Base-by-base conservation (phyloP, 2,329 filamentous ascomycete genomes). In the Ophiognomonia clavigignenti-juglandacearum region DNA sequence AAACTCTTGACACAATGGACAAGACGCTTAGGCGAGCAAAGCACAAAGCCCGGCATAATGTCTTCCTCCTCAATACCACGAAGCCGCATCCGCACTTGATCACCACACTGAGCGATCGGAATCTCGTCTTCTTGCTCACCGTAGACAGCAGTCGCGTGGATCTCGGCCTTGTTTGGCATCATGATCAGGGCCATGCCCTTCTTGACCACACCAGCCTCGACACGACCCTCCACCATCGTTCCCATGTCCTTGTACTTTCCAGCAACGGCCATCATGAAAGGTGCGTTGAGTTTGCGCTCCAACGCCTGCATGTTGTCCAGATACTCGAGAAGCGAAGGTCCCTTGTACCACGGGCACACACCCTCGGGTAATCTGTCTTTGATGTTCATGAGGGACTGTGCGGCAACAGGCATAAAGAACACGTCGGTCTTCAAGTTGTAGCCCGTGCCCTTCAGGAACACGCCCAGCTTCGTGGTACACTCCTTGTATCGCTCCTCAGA, bases 1-100 rank as follows among this genome's bases (percentile, higher is more conserved):
- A 98, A 98, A 41, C 84, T 75, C 43, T 77, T 71, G 31, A 98
- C 95, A 61, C 84, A 92, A 73, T 98, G 89, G 19, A 97, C 93
- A 26, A 93, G 80, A 57, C 93, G 85, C 75, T 95, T 95, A 16
- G 89, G 88, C 26, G 90, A 95, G 74, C 93, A 97, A 43, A 98
- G 80, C 52, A 98, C 95, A 64, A 96, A 98, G 8, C 93, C 93
- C 1, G 92, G 92, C 55, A 92, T 72, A 57, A 98, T 88, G 57
- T 98, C 93, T 71, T 98, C 95, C 71, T 98, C 93, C 73, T 98
- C 95, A 13, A 95, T 86, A 58, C 93, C 93, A 61, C 93, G 87
- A 57, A 98, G 80, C 55, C 93, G 88, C 59, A 97, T 72, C 48
- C 93, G 88, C 43, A 97, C 84, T 69, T 98, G 93, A 64, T 98